Evolutionary conservation across 2,329 filamentous ascomycete genomes (phyloP).

Genomic region (Chaetoscypha palmicola): DNA sequence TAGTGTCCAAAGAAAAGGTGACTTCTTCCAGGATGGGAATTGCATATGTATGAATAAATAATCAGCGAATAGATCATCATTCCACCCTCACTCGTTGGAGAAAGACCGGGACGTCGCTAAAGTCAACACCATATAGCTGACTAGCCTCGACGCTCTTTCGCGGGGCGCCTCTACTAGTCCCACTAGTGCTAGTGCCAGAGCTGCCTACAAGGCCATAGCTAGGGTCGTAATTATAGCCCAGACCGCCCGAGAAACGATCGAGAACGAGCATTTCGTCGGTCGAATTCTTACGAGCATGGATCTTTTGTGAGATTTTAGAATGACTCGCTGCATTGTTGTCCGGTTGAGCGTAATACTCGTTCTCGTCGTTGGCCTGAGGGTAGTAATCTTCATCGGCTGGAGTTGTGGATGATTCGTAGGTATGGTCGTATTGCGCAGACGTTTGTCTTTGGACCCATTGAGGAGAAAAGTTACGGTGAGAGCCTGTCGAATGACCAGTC

Average conservation of each 20-base stretch:
- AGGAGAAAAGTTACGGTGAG: constrained; percentile 8
- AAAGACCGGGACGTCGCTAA: constrained; percentile 23
- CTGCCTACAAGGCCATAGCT: constrained; percentile 16
- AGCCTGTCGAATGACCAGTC: constrained; percentile 7
- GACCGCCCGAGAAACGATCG: constrained; percentile 21
- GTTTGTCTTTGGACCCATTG: constrained; percentile 2
- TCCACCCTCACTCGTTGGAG: constrained; percentile 12
- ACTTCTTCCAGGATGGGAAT: neutral
- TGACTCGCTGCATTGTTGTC: neutral
- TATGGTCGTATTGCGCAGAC: constrained; percentile 18
- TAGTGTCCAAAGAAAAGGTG: neutral
- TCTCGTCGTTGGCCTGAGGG: constrained; percentile 3
- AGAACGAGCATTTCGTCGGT: constrained; percentile 23
- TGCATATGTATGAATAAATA: neutral
- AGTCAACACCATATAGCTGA: constrained; percentile 19
- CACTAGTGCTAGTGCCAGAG: constrained; percentile 14
- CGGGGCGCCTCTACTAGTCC: constrained; percentile 2
- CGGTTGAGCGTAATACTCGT: constrained; percentile 4
- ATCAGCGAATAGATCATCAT: neutral
- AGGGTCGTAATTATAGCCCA: constrained; percentile 21
- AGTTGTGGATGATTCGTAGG: constrained; percentile 15
- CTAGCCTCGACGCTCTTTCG: constrained; percentile 13
- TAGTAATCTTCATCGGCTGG: constrained; percentile 13
- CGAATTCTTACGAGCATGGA: constrained; percentile 9
- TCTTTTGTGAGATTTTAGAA: constrained; percentile 5